Evolutionary conservation across 495 filamentous ascomycete species (phyloP).

Genomic region (Hypomontagnella submonticulosa): DNA sequence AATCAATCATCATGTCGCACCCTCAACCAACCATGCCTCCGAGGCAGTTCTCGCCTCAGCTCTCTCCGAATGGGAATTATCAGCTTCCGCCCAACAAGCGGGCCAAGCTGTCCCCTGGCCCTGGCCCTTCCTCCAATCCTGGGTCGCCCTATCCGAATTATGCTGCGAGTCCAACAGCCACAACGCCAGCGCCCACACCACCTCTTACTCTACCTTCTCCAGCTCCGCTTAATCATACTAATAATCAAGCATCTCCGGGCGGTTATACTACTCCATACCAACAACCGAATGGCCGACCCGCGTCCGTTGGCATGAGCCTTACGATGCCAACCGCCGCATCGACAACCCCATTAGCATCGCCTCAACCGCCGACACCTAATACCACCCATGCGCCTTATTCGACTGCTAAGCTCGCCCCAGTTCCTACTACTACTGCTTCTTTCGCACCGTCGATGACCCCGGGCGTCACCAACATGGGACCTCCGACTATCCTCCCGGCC

Average conservation of each 20-base stretch:
- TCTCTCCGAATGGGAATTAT: constrained; percentile 51
- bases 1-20: constrained; percentile 41
- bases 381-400: constrained; percentile 49
- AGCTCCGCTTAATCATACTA: constrained; percentile 36
- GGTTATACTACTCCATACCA: constrained; percentile 48
- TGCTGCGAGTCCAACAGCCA: constrained; percentile 43
- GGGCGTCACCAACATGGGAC: constrained; percentile 73
- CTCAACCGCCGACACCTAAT: constrained; percentile 30
- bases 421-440: constrained; percentile 8
- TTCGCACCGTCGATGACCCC: constrained; percentile 40
- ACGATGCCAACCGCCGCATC: constrained; percentile 32
- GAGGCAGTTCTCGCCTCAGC: constrained; percentile 53
- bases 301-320: constrained; percentile 18
- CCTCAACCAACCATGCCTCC: constrained; percentile 39
- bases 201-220: constrained; percentile 42
- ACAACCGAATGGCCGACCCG: constrained; percentile 34
- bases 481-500: constrained; percentile 60
- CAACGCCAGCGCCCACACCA: constrained; percentile 41
- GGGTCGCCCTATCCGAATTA: constrained; percentile 43
- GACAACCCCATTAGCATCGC: constrained; percentile 23
- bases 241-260: constrained; percentile 35
- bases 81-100: constrained; percentile 71
- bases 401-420: constrained; percentile 52
- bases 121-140: constrained; percentile 51
- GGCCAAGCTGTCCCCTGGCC: constrained; percentile 72